Evolutionary conservation across 257 asterid genomes (phyloP).

Genomic region (Nicotiana noctiflora): DNA sequence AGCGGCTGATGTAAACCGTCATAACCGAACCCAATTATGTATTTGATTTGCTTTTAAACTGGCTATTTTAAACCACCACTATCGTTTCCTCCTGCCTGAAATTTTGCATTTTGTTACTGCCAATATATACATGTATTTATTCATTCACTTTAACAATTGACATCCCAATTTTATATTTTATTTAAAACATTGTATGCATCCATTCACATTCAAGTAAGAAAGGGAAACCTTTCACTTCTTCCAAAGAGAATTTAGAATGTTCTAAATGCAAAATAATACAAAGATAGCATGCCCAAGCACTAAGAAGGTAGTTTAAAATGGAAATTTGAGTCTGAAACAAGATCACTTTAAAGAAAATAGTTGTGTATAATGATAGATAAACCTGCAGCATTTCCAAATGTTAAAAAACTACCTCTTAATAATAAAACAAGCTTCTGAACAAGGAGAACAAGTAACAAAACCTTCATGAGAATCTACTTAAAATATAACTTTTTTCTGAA

Average conservation of each 20-base stretch:
- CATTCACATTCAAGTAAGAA: not conserved
- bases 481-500: not conserved
- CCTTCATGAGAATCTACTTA: not conserved
- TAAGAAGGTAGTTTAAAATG: not conserved
- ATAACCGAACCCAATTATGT: too few species aligned
- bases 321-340: not conserved
- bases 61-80: too few species aligned
- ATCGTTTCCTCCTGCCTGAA: too few species aligned
- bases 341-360: constrained; percentile 16
- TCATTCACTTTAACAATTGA: too few species aligned
- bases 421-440: not conserved
- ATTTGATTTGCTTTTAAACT: too few species aligned
- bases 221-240: not conserved
- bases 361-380: constrained; percentile 70
- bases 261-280: not conserved
- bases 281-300: not conserved
- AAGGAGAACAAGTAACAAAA: not conserved
- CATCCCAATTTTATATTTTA: too few species aligned
- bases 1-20: too few species aligned
- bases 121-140: too few species aligned
- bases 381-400: constrained; percentile 45
- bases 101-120: too few species aligned
- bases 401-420: not conserved
- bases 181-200: too few species aligned
- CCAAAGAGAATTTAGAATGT: not conserved